These are phyloP conservation scores for Cladosporium austrohemisphaericum DNA, from an alignment of 2,329 filamentous ascomycete genomes.

Conservation along the genomic window DNA sequence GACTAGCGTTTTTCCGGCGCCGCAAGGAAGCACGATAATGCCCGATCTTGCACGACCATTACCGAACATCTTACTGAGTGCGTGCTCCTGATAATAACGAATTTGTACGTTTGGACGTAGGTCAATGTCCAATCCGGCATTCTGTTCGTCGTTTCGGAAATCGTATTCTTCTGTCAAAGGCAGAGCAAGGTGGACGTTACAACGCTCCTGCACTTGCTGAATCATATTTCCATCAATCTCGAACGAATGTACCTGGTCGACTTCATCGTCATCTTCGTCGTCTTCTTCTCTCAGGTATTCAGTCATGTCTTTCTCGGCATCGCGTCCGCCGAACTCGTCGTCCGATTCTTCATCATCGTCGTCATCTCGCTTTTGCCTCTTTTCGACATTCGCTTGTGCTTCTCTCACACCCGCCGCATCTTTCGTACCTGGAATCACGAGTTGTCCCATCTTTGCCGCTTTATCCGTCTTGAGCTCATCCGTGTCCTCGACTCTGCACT, in stretches of 20 bases:
- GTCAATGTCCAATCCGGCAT: conserved; percentile 90
- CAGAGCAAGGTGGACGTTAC: conserved; percentile 71
- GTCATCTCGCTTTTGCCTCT: conserved; percentile 44
- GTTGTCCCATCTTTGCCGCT: conserved; percentile 78
- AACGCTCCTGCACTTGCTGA: conserved; percentile 83
- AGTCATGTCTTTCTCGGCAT: conserved; percentile 58
- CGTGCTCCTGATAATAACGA: conserved; percentile 93
- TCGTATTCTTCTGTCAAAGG: conserved; percentile 96
- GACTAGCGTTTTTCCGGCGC: conserved; percentile 93
- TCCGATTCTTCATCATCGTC: conserved; percentile 48
- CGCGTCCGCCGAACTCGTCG: conserved; percentile 50
- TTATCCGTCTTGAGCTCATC: conserved; percentile 73
- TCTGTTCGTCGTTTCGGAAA: conserved; percentile 84
- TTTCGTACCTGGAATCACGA: conserved; percentile 92
- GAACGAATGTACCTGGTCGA: conserved; percentile 87
- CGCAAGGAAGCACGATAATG: conserved; percentile 94
- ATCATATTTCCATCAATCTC: conserved; percentile 81
- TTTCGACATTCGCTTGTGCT: conserved; percentile 46
- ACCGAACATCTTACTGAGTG: conserved; percentile 98
- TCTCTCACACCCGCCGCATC: conserved; percentile 86
- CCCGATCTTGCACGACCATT: conserved; percentile 96
- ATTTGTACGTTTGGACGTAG: conserved; percentile 85
- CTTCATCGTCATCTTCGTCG: conserved; percentile 83
- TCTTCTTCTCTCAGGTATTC: conserved; percentile 69
- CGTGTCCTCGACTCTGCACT: conserved; percentile 68